A percentile compares a stretch with the other conserved stretches of the same genome.
These are phyloP conservation scores for Sanghuangporus sanghuang DNA, from an alignment of 1,284 basidiomycete species.

Conservation along the genomic window DNA sequence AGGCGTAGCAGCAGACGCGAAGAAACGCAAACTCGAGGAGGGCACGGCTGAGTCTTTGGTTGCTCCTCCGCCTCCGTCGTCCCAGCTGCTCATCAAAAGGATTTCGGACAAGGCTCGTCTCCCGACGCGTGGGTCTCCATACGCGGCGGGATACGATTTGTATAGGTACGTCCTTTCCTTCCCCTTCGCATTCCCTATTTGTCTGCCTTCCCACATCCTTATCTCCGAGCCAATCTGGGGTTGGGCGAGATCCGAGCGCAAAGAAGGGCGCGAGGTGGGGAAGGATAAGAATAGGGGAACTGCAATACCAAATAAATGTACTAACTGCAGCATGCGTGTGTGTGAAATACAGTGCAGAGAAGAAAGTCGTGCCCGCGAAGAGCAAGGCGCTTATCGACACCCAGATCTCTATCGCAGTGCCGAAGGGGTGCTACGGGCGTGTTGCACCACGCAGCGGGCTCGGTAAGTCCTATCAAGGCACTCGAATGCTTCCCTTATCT, in stretches of 20 bases:
- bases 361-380: constrained; percentile 72
- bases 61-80: constrained; percentile 33
- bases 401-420: constrained; percentile 89
- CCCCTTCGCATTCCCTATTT: background rate
- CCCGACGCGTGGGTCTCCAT: constrained; percentile 82
- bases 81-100: constrained; percentile 78
- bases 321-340: background rate
- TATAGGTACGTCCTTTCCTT: constrained; percentile 59
- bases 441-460: constrained; percentile 93
- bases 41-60: constrained; percentile 17
- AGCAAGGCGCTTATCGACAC: constrained; percentile 90
- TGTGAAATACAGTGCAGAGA: constrained; percentile 58
- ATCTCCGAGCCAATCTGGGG: background rate
- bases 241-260: background rate
- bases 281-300: background rate
- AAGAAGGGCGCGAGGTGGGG: background rate
- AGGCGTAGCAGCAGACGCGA: background rate
- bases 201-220: background rate
- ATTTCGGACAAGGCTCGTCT: constrained; percentile 78
- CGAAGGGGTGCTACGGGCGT: constrained; percentile 89
- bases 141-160: constrained; percentile 92
- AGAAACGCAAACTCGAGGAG: constrained; percentile 17
- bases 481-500: background rate
- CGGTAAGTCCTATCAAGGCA: constrained; percentile 50
- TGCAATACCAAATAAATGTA: background rate